Conservation (phyloP, 257 asterid species). For the Capsicum baccatum region DNA sequence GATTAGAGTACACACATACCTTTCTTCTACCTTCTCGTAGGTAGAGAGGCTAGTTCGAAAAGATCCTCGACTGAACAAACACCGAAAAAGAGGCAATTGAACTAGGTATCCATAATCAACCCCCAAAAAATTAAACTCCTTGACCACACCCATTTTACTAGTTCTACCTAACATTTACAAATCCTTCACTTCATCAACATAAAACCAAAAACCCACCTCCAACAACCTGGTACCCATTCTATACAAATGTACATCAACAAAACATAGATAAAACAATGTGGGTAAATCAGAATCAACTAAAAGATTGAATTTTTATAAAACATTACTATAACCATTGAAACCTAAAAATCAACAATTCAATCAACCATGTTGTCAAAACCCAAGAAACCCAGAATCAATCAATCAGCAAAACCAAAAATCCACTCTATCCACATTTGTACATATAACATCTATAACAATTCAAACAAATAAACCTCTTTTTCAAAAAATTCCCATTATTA, state of each 20-base stretch:
- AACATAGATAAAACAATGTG: conserved; percentile 33
- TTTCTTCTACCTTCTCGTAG: no score
- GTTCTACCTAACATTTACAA: conserved; percentile 28
- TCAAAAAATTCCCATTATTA: not conserved
- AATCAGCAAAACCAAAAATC: not conserved
- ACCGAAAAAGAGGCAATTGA: not conserved
- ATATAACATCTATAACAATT: not conserved
- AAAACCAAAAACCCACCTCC: conserved; percentile 46
- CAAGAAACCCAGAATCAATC: no score
- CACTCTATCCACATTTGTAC: not conserved
- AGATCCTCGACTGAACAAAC: no score
- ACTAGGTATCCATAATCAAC: conserved; percentile 34
- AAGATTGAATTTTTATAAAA: not conserved
- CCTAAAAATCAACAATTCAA: not conserved
- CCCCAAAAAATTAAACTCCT: conserved; percentile 32
- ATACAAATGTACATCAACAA: not conserved
- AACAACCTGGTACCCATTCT: conserved; percentile 23
- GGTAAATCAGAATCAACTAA: not conserved
- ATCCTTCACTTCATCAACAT: conserved; percentile 34
- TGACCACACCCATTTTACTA: not conserved
- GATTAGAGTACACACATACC: no score
- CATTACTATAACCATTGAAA: not conserved
- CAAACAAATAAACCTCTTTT: not conserved
- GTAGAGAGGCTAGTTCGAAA: no score
- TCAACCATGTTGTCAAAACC: not conserved